phyloP scores from a whole-genome alignment of 108 stramenopile species.

The Conticribra weissflogii region DNA sequence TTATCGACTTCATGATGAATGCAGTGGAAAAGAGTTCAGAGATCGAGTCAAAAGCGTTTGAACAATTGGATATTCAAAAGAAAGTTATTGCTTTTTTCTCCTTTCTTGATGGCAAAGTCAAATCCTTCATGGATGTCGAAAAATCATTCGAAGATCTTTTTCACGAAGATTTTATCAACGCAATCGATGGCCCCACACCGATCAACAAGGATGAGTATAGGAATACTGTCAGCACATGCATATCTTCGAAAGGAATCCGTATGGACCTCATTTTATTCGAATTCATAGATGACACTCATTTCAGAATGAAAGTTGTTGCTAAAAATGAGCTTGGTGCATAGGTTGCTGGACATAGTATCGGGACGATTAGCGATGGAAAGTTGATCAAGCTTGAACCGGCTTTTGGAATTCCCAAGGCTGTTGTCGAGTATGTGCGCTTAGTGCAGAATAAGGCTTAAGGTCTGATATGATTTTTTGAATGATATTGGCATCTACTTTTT shows the following conservation, averaged over 20 bases:
- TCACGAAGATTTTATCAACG: background rate
- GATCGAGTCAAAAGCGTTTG: no score
- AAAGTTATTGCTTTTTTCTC: background rate
- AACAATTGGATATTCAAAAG: background rate
- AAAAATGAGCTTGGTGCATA: background rate
- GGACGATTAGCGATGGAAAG: background rate
- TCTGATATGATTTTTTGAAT: no score
- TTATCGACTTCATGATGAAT: no score
- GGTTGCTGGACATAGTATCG: background rate
- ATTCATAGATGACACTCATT: background rate
- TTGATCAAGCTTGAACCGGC: background rate
- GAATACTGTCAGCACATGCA: background rate
- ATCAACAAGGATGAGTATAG: background rate
- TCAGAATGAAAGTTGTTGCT: background rate
- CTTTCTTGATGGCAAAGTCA: background rate
- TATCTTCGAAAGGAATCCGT: background rate
- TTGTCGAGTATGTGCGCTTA: no score
- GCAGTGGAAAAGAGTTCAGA: no score
- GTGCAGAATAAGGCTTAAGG: no score
- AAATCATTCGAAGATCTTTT: background rate
- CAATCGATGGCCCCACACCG: background rate
- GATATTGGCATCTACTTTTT: no score
- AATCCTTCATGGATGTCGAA: background rate
- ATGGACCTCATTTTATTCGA: background rate
- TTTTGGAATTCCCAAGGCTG: no score